Conservation (phyloP, 2,329 filamentous ascomycete species). For the Diaporthe ampelina region DNA sequence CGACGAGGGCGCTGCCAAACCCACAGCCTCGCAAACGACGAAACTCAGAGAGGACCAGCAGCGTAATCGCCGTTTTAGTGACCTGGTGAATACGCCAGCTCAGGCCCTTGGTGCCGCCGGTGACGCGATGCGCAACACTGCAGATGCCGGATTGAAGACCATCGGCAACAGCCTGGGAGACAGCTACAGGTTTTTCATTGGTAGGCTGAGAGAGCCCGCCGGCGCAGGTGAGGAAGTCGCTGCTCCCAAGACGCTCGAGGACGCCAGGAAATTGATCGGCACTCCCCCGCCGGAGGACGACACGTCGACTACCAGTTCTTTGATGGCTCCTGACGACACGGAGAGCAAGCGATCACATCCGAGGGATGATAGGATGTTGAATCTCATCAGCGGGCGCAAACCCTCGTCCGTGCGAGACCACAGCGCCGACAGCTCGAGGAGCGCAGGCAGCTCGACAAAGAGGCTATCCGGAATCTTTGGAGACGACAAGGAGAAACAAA, state of each 20-base stretch:
- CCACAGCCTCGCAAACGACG: slow-evolving; percentile 55
- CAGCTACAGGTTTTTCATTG: slow-evolving; percentile 94
- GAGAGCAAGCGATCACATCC: slow-evolving; percentile 49
- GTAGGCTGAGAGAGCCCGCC: slow-evolving; percentile 75
- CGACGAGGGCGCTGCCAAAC: slow-evolving; percentile 47
- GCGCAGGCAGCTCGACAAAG: slow-evolving; percentile 72
- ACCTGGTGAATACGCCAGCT: slow-evolving; percentile 87
- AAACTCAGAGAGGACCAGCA: slow-evolving; percentile 60
- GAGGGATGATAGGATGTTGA: slow-evolving; percentile 76
- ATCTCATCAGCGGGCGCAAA: slow-evolving; percentile 78
- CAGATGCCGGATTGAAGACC: slow-evolving; percentile 91
- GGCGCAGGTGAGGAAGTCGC: slow-evolving; percentile 63
- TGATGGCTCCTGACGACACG: slow-evolving; percentile 56
- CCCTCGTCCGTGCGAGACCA: slow-evolving; percentile 69
- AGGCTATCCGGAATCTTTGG: slow-evolving; percentile 59
- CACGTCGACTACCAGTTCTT: slow-evolving; percentile 68
- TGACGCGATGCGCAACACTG: slow-evolving; percentile 87
- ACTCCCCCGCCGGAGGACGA: slow-evolving; percentile 76
- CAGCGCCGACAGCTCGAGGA: slow-evolving; percentile 81
- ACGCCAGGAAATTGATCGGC: slow-evolving; percentile 89
- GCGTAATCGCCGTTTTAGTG: slow-evolving; percentile 84
- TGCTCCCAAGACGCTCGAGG: slow-evolving; percentile 91
- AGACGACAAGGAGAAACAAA: slow-evolving; percentile 55
- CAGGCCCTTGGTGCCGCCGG: slow-evolving; percentile 86
- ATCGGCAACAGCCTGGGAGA: slow-evolving; percentile 92